Evolutionary conservation across 2,329 filamentous ascomycete genomes (phyloP).

Genomic region (Akanthomyces lecanii): DNA sequence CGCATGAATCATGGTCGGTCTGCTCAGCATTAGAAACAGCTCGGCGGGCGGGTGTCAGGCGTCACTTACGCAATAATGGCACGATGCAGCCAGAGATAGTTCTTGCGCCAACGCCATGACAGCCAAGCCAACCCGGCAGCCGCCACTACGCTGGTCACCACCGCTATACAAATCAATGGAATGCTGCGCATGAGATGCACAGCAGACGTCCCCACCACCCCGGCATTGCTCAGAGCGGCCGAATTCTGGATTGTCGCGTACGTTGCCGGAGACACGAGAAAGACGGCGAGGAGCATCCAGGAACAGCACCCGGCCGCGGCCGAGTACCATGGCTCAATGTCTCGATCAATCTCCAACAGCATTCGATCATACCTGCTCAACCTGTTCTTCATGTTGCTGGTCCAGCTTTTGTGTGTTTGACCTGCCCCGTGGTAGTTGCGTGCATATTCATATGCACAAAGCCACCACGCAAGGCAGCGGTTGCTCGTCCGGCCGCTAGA

Average conservation of each 20-base stretch:
- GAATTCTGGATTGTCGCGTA: neutral
- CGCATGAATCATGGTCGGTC: neutral
- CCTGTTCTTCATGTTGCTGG: neutral
- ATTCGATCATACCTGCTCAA: neutral
- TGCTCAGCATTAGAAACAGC: neutral
- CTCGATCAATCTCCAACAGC: neutral
- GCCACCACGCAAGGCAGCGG: neutral
- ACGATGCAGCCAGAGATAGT: neutral
- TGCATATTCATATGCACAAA: neutral
- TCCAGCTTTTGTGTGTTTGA: neutral
- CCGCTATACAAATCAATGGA: neutral
- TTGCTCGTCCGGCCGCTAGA: neutral
- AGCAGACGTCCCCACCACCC: neutral
- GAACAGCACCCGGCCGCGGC: neutral
- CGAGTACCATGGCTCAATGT: constrained; percentile 3
- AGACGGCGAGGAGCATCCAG: constrained; percentile 3
- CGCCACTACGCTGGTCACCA: neutral
- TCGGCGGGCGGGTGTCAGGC: neutral
- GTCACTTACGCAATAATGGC: neutral
- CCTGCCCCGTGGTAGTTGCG: neutral
- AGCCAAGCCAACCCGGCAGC: neutral
- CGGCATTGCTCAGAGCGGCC: neutral
- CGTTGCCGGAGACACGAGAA: constrained; percentile 3
- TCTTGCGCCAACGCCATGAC: neutral
- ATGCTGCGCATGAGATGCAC: neutral